Evolutionary conservation across 768 basidiomycete genomes (phyloP), one percentile per base, ranked within the genome.

Genomic region (Chalciporus piperatus): DNA sequence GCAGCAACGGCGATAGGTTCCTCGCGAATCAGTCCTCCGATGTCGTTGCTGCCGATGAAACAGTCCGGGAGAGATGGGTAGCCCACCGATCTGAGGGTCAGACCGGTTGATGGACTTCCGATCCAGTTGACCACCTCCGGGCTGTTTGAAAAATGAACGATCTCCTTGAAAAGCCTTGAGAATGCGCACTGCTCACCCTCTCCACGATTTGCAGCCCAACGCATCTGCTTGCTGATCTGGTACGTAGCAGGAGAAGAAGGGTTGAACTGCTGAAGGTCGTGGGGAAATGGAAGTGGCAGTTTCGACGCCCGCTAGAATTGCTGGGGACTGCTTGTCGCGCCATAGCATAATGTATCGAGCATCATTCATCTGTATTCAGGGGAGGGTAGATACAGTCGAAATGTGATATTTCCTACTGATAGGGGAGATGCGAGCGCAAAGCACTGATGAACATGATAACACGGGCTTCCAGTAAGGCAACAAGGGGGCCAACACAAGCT

Each of bases 201-300:
- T 7, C 43, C 49, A 17, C 51, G 33, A 16, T 51, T 51, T 9
- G 38, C 44, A 12, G 50, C 50, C 51, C 51, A 52, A 30, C 48
- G 32, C 30, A 35, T 41, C 20, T 27, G 40, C 41, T 42, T 41
- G 22, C 28, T 33, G 20, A 49, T 41, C 20, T 37, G 48, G 22
- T 41, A 49, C 2, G 40, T 41, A 23, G 25, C 32, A 12, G 17
- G 20, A 13, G 14, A 32, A 3, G 22, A n/a, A 32, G 32, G 48
- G 14, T 40, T 28, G 19, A 40, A 40, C 16, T 38, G 22, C 23
- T 40, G 46, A 16, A 23, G 25, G 16, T 37, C 35, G 35, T n/a
- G 35, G 35, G 10, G 35, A 16, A 37, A 37, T 37, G 35, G 35
- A 37, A 37, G 35, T 37, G 8, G 35, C 35, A 7, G 35, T 37